Conservation (phyloP, 768 basidiomycete genomes). For the Leccinum fibrillosum region DNA sequence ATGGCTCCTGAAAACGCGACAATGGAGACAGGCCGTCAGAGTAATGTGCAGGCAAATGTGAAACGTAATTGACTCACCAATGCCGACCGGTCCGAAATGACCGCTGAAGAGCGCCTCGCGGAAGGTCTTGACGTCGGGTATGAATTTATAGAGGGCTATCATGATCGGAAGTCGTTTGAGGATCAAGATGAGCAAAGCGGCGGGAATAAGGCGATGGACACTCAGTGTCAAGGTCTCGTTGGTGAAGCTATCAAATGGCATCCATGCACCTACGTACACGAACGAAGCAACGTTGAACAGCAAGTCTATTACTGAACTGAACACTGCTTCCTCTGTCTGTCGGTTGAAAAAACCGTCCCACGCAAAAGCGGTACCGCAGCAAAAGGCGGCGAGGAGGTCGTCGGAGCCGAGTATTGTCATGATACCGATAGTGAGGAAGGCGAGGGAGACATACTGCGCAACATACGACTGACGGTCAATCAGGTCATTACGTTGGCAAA, state of each 20-base stretch:
- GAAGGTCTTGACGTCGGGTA: conserved; percentile 94
- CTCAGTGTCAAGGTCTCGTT: conserved; percentile 63
- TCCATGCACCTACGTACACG: conserved; percentile 96
- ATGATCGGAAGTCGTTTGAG: conserved; percentile 83
- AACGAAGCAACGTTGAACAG: conserved; percentile 96
- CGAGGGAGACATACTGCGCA: conserved; percentile 85
- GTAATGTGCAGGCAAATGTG: background rate
- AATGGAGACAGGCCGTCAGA: conserved; percentile 1
- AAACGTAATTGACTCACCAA: conserved; percentile 42
- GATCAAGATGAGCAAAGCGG: conserved; percentile 78
- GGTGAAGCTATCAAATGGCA: conserved; percentile 84
- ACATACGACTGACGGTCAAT: conserved; percentile 95
- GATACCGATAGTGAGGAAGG: conserved; percentile 80
- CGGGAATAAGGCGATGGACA: conserved; percentile 81
- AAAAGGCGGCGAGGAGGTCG: conserved; percentile 92
- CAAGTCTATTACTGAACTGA: conserved; percentile 94
- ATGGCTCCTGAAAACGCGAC: conserved; percentile 58
- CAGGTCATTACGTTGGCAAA: conserved; percentile 79
- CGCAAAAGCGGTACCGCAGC: conserved; percentile 93
- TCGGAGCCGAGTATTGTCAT: conserved; percentile 86
- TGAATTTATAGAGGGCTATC: conserved; percentile 82
- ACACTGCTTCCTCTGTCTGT: conserved; percentile 92
- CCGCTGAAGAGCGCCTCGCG: conserved; percentile 93
- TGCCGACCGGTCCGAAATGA: conserved; percentile 89
- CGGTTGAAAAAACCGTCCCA: conserved; percentile 95